Percentiles rank a stretch among this genome's conserved stretches.
These are phyloP conservation scores for Pezicula rhizophila DNA, from an alignment of 2,329 filamentous ascomycete genomes.

Conservation along the genomic window DNA sequence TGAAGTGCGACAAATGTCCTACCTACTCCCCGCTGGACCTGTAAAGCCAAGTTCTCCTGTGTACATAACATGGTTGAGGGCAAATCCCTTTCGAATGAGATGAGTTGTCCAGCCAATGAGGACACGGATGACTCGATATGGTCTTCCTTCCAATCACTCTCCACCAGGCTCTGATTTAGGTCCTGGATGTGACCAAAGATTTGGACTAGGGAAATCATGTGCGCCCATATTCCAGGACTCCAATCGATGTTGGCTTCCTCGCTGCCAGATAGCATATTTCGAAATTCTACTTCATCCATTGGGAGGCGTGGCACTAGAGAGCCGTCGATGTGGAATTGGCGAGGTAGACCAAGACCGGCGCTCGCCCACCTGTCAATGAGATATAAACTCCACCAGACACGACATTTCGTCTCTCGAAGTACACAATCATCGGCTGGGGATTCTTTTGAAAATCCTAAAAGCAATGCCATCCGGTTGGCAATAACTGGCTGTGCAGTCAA, in stretches of 20 bases:
- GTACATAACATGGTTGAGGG: slow-evolving; percentile 14
- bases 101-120: slow-evolving; percentile 12
- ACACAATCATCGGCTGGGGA: slow-evolving; percentile 19
- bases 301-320: slow-evolving; percentile 14
- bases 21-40: slow-evolving; percentile 22
- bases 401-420: slow-evolving; percentile 25
- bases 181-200: slow-evolving; percentile 29
- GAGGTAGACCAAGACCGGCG: slow-evolving; percentile 22
- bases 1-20: slow-evolving; percentile 30
- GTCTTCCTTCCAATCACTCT: slow-evolving; percentile 26
- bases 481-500: slow-evolving; percentile 11
- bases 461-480: slow-evolving; percentile 30
- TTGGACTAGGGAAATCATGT: slow-evolving; percentile 28
- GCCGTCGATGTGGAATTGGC: slow-evolving; percentile 20
- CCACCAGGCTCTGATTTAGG: slow-evolving; percentile 25
- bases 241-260: slow-evolving; percentile 14
- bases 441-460: slow-evolving; percentile 21
- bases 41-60: slow-evolving; percentile 21
- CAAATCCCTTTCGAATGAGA: slow-evolving; percentile 21
- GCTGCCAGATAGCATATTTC: slow-evolving; percentile 20
- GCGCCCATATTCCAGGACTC: slow-evolving; percentile 26
- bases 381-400: slow-evolving; percentile 30
- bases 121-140: slow-evolving; percentile 13
- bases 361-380: slow-evolving; percentile 31
- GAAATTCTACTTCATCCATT: slow-evolving; percentile 25